phyloP scores from a whole-genome alignment of 2,329 filamentous ascomycete genomes.

The Colletotrichum salicis region DNA sequence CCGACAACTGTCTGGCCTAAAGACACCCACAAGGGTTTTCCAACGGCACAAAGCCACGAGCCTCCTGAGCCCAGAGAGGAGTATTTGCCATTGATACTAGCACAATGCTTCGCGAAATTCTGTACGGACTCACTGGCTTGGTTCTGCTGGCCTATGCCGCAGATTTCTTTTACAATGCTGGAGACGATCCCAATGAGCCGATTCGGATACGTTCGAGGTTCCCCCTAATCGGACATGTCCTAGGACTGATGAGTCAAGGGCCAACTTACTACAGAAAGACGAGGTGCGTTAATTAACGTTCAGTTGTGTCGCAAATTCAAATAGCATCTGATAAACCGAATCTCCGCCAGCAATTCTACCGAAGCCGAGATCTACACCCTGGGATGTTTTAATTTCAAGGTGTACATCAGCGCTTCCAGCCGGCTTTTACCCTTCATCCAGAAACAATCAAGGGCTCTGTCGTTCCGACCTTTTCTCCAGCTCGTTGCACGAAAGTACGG shows the following conservation, averaged over 20 bases:
- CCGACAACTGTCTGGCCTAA: neutral
- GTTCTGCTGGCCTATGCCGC: constrained; percentile 6
- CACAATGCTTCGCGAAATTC: constrained; percentile 15
- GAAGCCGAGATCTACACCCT: constrained; percentile 43
- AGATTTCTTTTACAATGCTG: constrained; percentile 3
- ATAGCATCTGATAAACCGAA: neutral
- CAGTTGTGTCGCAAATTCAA: neutral
- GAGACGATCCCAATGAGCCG: constrained; percentile 25
- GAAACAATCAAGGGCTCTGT: constrained; percentile 38
- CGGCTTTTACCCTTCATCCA: constrained; percentile 42
- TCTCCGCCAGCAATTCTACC: neutral
- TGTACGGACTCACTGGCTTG: constrained; percentile 5
- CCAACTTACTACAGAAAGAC: constrained; percentile 20
- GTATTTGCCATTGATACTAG: neutral
- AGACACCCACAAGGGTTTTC: neutral
- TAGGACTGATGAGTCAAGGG: constrained; percentile 26
- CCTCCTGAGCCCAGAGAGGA: neutral
- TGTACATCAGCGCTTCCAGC: constrained; percentile 42
- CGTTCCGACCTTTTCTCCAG: constrained; percentile 43
- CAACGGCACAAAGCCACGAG: neutral
- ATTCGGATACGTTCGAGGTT: constrained; percentile 16
- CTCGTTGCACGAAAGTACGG: constrained; percentile 25
- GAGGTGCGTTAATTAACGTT: constrained; percentile 12
- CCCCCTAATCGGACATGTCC: constrained; percentile 34
- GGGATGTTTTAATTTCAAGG: constrained; percentile 41